Evolutionary conservation across 2,329 filamentous ascomycete genomes (phyloP).

Genomic region (Raffaelea ambrosiae): DNA sequence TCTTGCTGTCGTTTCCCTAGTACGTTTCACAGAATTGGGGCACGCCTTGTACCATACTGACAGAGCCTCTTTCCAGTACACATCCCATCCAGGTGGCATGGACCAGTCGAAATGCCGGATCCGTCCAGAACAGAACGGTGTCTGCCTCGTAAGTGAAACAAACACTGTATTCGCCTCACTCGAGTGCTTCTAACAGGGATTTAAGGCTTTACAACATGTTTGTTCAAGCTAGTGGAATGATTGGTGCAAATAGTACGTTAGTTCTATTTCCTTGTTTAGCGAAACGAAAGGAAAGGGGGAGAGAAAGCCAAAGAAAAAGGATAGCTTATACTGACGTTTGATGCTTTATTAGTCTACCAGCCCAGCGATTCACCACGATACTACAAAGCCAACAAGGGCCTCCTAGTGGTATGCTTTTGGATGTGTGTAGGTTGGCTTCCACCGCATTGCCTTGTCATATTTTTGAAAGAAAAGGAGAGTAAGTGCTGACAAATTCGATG

Average conservation of each 20-base stretch:
- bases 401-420: constrained; percentile 27
- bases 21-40: background rate
- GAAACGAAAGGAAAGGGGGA: background rate
- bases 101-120: constrained; percentile 48
- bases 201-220: constrained; percentile 44
- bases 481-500: background rate
- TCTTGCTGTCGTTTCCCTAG: background rate
- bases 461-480: constrained; percentile 4
- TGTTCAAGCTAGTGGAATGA: constrained; percentile 29
- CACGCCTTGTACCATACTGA: background rate
- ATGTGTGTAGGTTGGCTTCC: background rate
- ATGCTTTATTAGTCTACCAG: constrained; percentile 16
- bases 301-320: too few species aligned
- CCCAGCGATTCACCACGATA: constrained; percentile 24
- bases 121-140: constrained; percentile 49
- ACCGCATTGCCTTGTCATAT: constrained; percentile 18
- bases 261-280: background rate
- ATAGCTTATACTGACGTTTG: too few species aligned
- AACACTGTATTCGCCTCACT: background rate
- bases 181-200: background rate
- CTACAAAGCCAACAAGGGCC: constrained; percentile 28
- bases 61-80: background rate
- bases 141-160: constrained; percentile 23
- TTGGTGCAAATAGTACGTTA: constrained; percentile 21
- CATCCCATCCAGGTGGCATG: constrained; percentile 53